Base-by-base conservation (phyloP, 257 asterid species). In the Salvia rosmarinus region DNA sequence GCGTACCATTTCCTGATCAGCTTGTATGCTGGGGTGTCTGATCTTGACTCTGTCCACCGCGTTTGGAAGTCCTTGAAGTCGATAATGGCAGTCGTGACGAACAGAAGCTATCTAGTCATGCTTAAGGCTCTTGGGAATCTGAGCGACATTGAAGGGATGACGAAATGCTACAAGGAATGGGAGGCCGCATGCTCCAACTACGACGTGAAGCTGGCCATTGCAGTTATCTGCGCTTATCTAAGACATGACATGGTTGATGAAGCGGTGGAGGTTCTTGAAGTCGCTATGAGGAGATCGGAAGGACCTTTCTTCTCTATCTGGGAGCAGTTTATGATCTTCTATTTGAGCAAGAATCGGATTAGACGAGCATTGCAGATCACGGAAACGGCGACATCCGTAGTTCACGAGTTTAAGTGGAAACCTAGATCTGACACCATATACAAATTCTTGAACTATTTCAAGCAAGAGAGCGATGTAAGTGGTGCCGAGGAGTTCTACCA, bases 81-180 rank as follows among this genome's bases (percentile, higher is more conserved):
- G 28, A 73, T n/a, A 1, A 19, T 86, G 56, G 57, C 28, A 51
- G 72, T 70, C 9, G 77, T 78, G 72, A 86, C 90, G 65, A 92
- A 88, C 68, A 56, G 69, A 75, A 92, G 90, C 76, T 90, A 85
- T 82, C 87, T 87, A 21, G 78, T 79, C 60, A 75, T 88, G 91
- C 85, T 88, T 71, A 88, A 84, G 54, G 86, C 96, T 74, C 85
- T 92, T n/a, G 70, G 68, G 62, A 92, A 78, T 50, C 76, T 81
- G 69, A 67, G 79, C 10, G 97, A 92, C 64, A 70, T 87, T 1
- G 75, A 75, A 28, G 93, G 90, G 55, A 40, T 90, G 82, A 78
- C 87, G 85, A 81, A 84, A 75, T 83, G 85, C 83, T 90, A 74
- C 16, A 69, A 76, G 73, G 98, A 92, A 77, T 92, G 98, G 97